Evolutionary conservation across 164 flowering plant species (phyloP).

Genomic region (Taxillus chinensis): DNA sequence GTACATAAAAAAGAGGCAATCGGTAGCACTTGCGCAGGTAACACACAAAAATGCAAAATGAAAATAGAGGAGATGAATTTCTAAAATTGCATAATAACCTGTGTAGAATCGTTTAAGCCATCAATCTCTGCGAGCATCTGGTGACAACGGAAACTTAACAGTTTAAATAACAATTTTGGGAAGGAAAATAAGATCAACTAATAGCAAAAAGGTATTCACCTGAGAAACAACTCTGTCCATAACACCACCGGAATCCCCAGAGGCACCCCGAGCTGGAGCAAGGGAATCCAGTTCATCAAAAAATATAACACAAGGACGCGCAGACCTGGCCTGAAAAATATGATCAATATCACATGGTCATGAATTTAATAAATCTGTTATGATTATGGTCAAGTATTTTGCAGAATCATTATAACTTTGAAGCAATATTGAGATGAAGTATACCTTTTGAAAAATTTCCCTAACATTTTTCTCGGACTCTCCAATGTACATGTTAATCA

Average conservation of each 20-base stretch:
- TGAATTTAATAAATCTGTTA: not conserved
- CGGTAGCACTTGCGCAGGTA: not conserved
- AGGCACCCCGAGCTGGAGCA: conserved; percentile 86
- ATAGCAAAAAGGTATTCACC: conserved; percentile 28
- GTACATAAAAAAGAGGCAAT: not conserved
- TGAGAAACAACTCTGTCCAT: conserved; percentile 99
- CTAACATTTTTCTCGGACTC: conserved; percentile 81
- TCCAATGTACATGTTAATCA: conserved; percentile 84
- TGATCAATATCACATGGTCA: conserved; percentile 1
- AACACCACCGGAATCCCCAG: conserved; percentile 99
- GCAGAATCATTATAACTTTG: too few species aligned
- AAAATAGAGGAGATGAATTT: not conserved
- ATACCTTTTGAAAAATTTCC: conserved; percentile 94
- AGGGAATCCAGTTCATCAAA: not conserved
- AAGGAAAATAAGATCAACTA: not conserved
- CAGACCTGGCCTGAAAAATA: conserved; percentile 70
- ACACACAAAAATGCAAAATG: not conserved
- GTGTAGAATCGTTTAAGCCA: conserved; percentile 78
- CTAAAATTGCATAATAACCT: conserved; percentile 29
- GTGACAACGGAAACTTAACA: conserved; percentile 8
- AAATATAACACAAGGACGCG: conserved; percentile 83
- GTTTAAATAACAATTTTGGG: conserved; percentile 1
- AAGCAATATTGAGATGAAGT: not conserved
- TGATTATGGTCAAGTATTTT: too few species aligned
- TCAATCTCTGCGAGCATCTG: conserved; percentile 99